Evolutionary conservation across 2,329 filamentous ascomycete genomes (phyloP), one percentile per base, ranked within the genome.

Genomic region (Neofusicoccum kwambonambiense): DNA sequence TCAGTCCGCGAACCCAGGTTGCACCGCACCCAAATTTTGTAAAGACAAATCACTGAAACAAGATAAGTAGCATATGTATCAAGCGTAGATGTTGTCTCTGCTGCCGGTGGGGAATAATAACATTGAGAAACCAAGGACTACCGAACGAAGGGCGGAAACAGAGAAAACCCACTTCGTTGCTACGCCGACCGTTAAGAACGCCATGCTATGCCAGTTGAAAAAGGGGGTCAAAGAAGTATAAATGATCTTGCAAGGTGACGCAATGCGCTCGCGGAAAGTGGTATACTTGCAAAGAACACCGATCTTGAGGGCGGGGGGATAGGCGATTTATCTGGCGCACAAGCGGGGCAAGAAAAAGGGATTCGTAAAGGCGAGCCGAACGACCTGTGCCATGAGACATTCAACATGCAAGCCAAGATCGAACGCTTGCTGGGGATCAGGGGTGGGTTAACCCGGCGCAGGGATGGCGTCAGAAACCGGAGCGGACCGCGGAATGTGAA

Each of bases 131-230:
- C 7, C 58, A 62, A 62, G 31, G 11, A 27, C 35, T 50, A 62
- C 47, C 58, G 45, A 62, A 17, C 15, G 58, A 62, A 27, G 22
- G 31, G 17, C 44, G 6, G 15, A 7, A 7, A 19, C 37, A 15
- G 39, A 41, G 49, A 22, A 13, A 49, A 62, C 31, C 58, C 58
- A 51, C 47, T 62, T 50, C 44, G 17, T 62, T 31, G 34, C 58
- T 62, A 27, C 58, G 58, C 58, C 47, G 22, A 27, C 41, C 58
- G 22, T 42, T 13, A 12, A 44, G 34, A 63, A 63, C 61, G 27
- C 61, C 61, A 52, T 63, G 61, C 61, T 63, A 63, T 63, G 61
- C 61, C 61, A 45, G 44, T 12, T 31, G 22, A 63, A 63, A 35
- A 22, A 42, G 47, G 17, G 37, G 19, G n/a, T 51, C 11, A n/a